Evolutionary conservation across 257 asterid species (phyloP), one percentile per base, ranked within the genome.

Genomic region (Oldenlandia corymbosa): DNA sequence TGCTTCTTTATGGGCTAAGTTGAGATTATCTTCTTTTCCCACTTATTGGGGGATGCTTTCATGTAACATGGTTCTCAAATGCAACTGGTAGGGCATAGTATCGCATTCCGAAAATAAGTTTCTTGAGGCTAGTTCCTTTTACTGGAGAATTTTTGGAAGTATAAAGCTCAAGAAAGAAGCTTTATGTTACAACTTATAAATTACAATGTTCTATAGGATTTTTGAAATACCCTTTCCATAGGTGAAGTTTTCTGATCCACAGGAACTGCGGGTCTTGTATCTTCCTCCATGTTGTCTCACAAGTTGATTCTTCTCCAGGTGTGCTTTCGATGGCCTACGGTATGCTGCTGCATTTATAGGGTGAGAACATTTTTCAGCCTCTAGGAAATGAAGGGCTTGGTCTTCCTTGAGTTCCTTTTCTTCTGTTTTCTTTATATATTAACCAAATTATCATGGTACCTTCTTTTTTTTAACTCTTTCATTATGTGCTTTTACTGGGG

Each of bases 241-340:
- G 23, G 48, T 21, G 20, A 0, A 51, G 21, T 8, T 17, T 7
- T 37, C 49, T 62, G 27, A 28, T 5, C 47, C 20, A 24, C 11
- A 30, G 31, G 41, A 24, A 28, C 60, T 30, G 18, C 7, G 32
- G 24, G 1, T 37, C 17, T 26, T 17, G 8, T 10, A 53, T 65
- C 7, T 20, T 13, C 46, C 49, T 34, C 21, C 54, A 50, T 63
- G 31, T 42, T 58, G 67, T 59, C 70, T 76, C 62, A 61, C 58
- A 17, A 20, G 23, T 37, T 31, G 60, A 34, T 57, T 52, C 49
- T 71, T 58, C 36, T 79, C 79, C 76, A 90, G 95, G 97, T 92
- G 99, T 74, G 86, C 97, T 56, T 89, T 92, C 63, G 99, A 92
- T 77, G 99, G 99, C 71, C 96, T 92, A 66, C 83, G 99, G 70